A percentile compares a stretch with the other conserved stretches of the same genome.
These are phyloP conservation scores for Cicer cuneatum DNA, from an alignment of 306 rosid genomes.

Conservation along the genomic window DNA sequence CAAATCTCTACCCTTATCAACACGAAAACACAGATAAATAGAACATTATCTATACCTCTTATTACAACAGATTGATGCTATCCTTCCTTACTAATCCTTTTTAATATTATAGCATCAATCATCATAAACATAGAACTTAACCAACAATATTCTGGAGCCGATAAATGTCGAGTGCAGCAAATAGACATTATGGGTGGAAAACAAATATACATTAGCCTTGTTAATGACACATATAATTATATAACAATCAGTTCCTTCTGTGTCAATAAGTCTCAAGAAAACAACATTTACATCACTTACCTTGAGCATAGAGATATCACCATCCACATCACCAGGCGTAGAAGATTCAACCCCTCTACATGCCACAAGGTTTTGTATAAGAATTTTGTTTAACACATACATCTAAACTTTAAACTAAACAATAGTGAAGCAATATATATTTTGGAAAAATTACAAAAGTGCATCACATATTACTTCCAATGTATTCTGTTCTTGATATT, in stretches of 20 bases:
- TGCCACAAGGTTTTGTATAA: constrained; percentile 50
- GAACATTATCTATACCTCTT: background rate
- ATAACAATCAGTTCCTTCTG: constrained; percentile 31
- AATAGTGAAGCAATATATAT: constrained; percentile 37
- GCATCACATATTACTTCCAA: constrained; percentile 80
- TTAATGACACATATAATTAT: constrained; percentile 28
- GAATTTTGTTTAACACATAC: constrained; percentile 38
- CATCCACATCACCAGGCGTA: constrained; percentile 70
- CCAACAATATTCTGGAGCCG: constrained; percentile 22
- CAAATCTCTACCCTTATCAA: background rate
- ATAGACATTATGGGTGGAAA: constrained; percentile 19
- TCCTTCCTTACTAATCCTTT: constrained; percentile 17
- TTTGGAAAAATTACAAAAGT: constrained; percentile 30
- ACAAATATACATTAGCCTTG: constrained; percentile 13
- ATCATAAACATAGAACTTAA: constrained; percentile 32
- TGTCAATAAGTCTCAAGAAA: constrained; percentile 35
- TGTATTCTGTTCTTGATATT: constrained; percentile 90
- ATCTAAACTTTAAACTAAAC: constrained; percentile 36
- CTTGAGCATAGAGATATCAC: constrained; percentile 75
- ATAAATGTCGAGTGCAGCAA: constrained; percentile 8
- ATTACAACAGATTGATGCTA: background rate
- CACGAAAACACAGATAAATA: no score
- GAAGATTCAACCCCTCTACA: constrained; percentile 86
- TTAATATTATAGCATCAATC: constrained; percentile 18
- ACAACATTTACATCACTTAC: constrained; percentile 45